phyloP scores from a whole-genome alignment of 2,329 filamentous ascomycete genomes.

The Elsinoe perseae region DNA sequence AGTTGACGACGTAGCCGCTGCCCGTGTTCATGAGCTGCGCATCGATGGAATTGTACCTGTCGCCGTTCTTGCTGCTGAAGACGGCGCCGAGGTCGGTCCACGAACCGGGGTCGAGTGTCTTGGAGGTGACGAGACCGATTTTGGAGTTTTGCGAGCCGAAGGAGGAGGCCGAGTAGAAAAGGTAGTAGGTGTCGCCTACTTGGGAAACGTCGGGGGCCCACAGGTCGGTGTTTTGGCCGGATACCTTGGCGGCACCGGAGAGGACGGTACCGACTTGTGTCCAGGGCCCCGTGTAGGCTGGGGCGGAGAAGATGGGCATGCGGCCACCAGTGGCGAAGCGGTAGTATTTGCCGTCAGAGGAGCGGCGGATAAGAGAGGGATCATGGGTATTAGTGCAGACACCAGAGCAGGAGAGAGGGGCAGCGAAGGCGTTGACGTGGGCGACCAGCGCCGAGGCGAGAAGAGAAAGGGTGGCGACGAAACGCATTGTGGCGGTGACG shows the following conservation, averaged over 20 bases:
- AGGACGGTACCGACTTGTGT: slow-evolving; percentile 41
- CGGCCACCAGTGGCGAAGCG: slow-evolving; percentile 47
- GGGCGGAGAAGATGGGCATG: slow-evolving; percentile 44
- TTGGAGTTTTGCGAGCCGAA: slow-evolving; percentile 55
- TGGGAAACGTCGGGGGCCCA: slow-evolving; percentile 57
- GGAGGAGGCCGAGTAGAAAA: slow-evolving; percentile 59
- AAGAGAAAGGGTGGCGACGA: background rate
- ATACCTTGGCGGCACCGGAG: slow-evolving; percentile 38
- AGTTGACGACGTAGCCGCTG: slow-evolving; percentile 47
- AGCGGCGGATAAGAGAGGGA: slow-evolving; percentile 41
- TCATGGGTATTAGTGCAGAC: slow-evolving; percentile 42
- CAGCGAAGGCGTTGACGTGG: slow-evolving; percentile 30
- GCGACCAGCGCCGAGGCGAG: slow-evolving; percentile 19
- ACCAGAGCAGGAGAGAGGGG: slow-evolving; percentile 36
- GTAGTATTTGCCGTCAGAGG: slow-evolving; percentile 44
- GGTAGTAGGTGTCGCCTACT: slow-evolving; percentile 52
- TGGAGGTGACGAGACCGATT: slow-evolving; percentile 52
- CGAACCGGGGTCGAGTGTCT: slow-evolving; percentile 43
- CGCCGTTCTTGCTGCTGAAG: slow-evolving; percentile 35
- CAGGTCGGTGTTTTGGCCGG: slow-evolving; percentile 37
- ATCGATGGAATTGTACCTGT: slow-evolving; percentile 47
- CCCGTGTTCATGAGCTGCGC: slow-evolving; percentile 36
- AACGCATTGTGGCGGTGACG: slow-evolving; percentile 6
- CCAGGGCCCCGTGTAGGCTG: slow-evolving; percentile 45
- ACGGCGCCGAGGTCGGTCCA: slow-evolving; percentile 57